A percentile compares a stretch with the other conserved stretches of the same genome.
Evolutionary conservation across 257 asterid genomes (phyloP).

Genomic region (Solanum stenotomum): DNA sequence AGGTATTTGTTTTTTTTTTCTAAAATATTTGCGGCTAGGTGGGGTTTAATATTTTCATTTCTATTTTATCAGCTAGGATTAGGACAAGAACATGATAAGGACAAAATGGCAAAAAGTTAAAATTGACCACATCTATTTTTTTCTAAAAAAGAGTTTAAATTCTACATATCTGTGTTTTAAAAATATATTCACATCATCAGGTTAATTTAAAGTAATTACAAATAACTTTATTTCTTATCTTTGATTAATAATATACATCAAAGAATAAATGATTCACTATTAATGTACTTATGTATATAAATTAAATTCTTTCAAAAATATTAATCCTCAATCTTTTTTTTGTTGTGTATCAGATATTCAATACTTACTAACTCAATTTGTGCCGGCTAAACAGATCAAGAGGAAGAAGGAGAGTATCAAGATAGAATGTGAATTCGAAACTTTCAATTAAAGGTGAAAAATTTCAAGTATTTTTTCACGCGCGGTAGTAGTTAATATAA

Average conservation of each 20-base stretch:
- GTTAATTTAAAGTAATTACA: background rate
- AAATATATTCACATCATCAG: background rate
- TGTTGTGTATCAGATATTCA: background rate
- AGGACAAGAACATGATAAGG: background rate
- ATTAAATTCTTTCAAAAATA: background rate
- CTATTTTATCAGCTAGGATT: background rate
- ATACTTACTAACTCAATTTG: background rate
- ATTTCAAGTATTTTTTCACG: constrained; percentile 14
- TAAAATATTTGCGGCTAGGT: background rate
- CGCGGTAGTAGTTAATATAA: constrained; percentile 13
- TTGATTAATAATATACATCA: background rate
- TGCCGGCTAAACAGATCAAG: background rate
- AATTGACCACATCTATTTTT: background rate
- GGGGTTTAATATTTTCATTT: background rate
- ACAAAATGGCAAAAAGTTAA: background rate
- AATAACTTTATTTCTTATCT: background rate
- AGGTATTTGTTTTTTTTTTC: too few relatives aligned
- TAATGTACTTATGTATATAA: background rate
- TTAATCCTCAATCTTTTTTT: background rate
- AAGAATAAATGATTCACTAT: background rate
- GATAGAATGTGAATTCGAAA: background rate
- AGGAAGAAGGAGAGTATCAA: background rate
- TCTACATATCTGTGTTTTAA: too few relatives aligned
- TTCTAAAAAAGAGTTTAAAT: background rate
- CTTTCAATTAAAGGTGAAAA: rapidly evolving